Percentiles rank a stretch among this genome's conserved stretches.
phyloP scores from a whole-genome alignment of 257 asterid species.

The Euphrasia confusa region DNA sequence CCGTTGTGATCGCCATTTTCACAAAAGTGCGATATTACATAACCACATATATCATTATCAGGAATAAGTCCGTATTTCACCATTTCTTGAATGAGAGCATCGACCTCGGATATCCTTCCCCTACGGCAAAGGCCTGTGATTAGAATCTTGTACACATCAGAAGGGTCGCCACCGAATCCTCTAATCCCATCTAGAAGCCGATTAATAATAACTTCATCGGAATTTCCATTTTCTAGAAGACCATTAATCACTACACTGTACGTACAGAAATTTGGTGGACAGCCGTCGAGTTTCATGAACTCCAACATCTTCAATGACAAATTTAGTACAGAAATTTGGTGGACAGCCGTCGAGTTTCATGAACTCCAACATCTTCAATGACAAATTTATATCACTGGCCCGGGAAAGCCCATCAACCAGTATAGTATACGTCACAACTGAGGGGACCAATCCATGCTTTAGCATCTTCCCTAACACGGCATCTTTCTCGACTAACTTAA shows the following conservation, averaged over 20 bases:
- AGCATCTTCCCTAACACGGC: constrained; percentile 40
- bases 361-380: constrained; percentile 26
- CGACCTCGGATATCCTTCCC: constrained; percentile 33
- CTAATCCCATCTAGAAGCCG: constrained; percentile 19
- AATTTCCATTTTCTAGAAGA: constrained; percentile 30
- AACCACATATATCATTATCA: constrained; percentile 20
- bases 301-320: constrained; percentile 25
- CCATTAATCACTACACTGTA: constrained; percentile 28
- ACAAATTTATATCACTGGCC: constrained; percentile 26
- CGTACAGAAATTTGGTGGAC: constrained; percentile 36
- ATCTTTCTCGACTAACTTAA: constrained; percentile 27
- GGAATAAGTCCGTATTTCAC: constrained; percentile 29
- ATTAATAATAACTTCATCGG: constrained; percentile 28
- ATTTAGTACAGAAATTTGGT: constrained; percentile 31
- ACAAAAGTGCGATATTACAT: constrained; percentile 26
- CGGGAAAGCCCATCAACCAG: constrained; percentile 32
- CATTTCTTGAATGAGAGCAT: constrained; percentile 32
- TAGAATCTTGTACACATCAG: constrained; percentile 29
- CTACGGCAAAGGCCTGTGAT: constrained; percentile 28
- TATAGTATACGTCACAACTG: constrained; percentile 42
- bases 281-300: constrained; percentile 30
- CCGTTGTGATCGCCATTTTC: constrained; percentile 13
- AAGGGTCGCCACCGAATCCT: constrained; percentile 24
- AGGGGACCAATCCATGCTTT: constrained; percentile 35
- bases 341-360: constrained; percentile 31